phyloP scores from a whole-genome alignment of 768 basidiomycete species.

The Macrolepiota dolichaula region DNA sequence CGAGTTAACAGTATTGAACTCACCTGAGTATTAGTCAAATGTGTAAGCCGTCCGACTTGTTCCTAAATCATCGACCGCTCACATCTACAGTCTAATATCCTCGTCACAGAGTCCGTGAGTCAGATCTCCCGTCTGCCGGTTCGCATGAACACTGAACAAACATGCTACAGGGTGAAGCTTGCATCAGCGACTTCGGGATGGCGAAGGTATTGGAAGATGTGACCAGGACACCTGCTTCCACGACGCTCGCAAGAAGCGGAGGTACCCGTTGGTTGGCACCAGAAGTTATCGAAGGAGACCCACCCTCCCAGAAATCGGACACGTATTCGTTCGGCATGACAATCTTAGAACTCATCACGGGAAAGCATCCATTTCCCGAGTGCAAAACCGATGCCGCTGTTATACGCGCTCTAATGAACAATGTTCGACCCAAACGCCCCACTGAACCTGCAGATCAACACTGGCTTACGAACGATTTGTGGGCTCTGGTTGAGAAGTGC shows the following conservation, averaged over 20 bases:
- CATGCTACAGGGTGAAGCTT: neutral
- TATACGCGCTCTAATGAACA: constrained; percentile 14
- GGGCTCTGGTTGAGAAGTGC: constrained; percentile 44
- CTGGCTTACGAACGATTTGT: constrained; percentile 45
- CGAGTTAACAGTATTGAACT: neutral
- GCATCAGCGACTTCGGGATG: constrained; percentile 1
- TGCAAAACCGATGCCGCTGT: neutral
- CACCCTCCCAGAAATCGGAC: neutral
- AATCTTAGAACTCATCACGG: neutral
- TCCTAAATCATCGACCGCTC: neutral
- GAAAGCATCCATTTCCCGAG: neutral
- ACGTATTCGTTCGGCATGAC: neutral
- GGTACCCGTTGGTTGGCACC: constrained; percentile 1
- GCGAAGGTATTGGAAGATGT: neutral
- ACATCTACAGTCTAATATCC: neutral
- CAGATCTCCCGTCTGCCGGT: neutral
- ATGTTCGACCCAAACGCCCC: constrained; percentile 40
- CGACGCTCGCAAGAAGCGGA: constrained; percentile 20
- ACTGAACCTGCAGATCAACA: constrained; percentile 22
- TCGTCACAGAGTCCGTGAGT: neutral
- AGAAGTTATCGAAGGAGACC: neutral
- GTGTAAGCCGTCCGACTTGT: neutral
- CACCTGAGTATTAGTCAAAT: constrained; percentile 6
- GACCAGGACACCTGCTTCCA: neutral
- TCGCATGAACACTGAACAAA: neutral